A percentile compares a stretch with the other conserved stretches of the same genome.
Evolutionary conservation across 192 early-diverging fungal genomes (phyloP).

Genomic region (Coemansia guatemalensis): DNA sequence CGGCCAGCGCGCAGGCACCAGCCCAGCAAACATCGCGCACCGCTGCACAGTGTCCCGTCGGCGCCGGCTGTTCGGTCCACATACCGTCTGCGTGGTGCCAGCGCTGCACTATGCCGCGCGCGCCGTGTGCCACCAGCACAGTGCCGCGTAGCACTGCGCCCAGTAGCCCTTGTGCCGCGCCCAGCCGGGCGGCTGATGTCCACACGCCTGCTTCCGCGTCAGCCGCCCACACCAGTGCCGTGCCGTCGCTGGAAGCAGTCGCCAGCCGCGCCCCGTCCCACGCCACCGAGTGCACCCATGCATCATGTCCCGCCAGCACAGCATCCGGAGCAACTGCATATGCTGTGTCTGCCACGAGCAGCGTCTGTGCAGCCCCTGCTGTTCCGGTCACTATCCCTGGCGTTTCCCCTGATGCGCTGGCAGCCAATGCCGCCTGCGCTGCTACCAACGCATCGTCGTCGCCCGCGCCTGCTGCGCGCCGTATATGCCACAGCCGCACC

Average conservation of each 20-base stretch:
- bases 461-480: not conserved
- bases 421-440: not conserved
- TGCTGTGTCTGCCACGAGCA: constrained; percentile 23
- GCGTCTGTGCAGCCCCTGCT: constrained; percentile 15
- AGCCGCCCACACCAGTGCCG: constrained; percentile 87
- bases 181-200: constrained; percentile 80
- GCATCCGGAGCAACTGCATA: constrained; percentile 79
- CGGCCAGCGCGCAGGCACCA: constrained; percentile 69
- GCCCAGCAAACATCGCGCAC: constrained; percentile 85
- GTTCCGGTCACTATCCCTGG: constrained; percentile 9
- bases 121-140: constrained; percentile 72
- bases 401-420: constrained; percentile 17
- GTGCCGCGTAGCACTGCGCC: constrained; percentile 72
- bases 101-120: constrained; percentile 80
- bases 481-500: constrained; percentile 79
- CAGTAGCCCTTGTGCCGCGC: constrained; percentile 83
- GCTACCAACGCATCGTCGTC: constrained; percentile 1
- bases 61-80: constrained; percentile 73
- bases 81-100: constrained; percentile 57
- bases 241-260: constrained; percentile 89
- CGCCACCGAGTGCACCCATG: constrained; percentile 84
- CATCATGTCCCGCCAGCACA: constrained; percentile 93
- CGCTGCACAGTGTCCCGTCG: constrained; percentile 79
- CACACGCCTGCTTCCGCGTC: constrained; percentile 79
- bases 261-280: constrained; percentile 73